These are phyloP conservation scores for Trichoderma arundinaceum DNA, from an alignment of 2,329 filamentous ascomycete genomes.

Conservation along the genomic window DNA sequence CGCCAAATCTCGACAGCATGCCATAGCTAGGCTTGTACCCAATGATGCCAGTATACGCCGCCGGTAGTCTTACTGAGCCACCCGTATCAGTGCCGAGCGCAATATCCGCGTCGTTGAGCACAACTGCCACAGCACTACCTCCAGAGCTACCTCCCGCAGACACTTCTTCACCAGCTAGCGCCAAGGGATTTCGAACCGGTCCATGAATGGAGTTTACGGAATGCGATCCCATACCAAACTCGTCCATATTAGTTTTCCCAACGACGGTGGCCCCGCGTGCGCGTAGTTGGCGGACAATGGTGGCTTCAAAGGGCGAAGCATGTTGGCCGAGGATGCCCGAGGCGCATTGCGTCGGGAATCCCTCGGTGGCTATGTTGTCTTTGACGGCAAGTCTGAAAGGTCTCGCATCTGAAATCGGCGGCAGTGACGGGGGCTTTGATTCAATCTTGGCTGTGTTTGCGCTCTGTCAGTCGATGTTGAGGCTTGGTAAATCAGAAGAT, in stretches of 20 bases:
- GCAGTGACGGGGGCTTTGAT: conserved; percentile 30
- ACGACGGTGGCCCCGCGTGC: conserved; percentile 66
- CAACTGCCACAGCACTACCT: conserved; percentile 87
- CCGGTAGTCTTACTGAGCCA: conserved; percentile 84
- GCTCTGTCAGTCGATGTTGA: neutral
- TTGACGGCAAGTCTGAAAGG: conserved; percentile 67
- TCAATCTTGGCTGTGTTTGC: conserved; percentile 32
- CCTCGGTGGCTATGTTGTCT: conserved; percentile 74
- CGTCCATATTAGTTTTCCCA: conserved; percentile 92
- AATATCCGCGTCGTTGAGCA: conserved; percentile 59
- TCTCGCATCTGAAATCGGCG: conserved; percentile 36
- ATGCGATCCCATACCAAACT: conserved; percentile 94
- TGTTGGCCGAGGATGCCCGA: conserved; percentile 76
- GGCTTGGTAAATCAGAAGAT: neutral
- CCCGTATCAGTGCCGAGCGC: conserved; percentile 94
- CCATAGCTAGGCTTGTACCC: conserved; percentile 95
- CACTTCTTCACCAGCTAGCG: conserved; percentile 45
- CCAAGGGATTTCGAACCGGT: conserved; percentile 61
- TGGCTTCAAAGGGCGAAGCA: conserved; percentile 79
- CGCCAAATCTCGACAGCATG: conserved; percentile 81
- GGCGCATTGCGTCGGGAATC: conserved; percentile 79
- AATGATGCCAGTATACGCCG: conserved; percentile 81
- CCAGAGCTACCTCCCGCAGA: conserved; percentile 92
- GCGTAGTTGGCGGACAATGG: conserved; percentile 73
- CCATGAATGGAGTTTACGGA: conserved; percentile 73